Conservation (phyloP, 768 basidiomycete genomes). For the Lactifluus hygrophoroides region DNA sequence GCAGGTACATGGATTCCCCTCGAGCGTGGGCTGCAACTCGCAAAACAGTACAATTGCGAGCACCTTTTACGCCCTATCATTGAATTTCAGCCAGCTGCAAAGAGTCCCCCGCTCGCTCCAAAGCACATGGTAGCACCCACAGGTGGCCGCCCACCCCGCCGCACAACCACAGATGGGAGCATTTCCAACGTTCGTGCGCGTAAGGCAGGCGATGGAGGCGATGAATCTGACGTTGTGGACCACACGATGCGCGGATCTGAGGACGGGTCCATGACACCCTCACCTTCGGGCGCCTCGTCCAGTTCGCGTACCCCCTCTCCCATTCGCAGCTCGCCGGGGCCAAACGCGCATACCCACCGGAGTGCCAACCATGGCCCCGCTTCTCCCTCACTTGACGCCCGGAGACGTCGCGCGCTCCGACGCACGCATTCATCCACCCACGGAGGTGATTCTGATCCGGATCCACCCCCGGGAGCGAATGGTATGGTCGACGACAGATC, state of each 20-base stretch:
- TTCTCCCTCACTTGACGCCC: conserved; percentile 29
- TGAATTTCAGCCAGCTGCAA: conserved; percentile 83
- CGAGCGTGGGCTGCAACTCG: conserved; percentile 76
- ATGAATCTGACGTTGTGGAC: conserved; percentile 50
- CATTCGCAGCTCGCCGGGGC: conserved; percentile 51
- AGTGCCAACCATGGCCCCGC: conserved; percentile 33
- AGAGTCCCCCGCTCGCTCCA: conserved; percentile 90
- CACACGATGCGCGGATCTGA: conserved; percentile 67
- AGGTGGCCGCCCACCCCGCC: conserved; percentile 35
- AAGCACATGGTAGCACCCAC: conserved; percentile 85
- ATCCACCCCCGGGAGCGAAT: conserved; percentile 32
- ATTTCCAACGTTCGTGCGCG: conserved; percentile 40
- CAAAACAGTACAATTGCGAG: conserved; percentile 92
- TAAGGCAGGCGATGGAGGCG: conserved; percentile 38
- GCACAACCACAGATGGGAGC: conserved; percentile 21
- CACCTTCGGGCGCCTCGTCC: conserved; percentile 75
- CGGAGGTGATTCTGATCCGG: conserved; percentile 39
- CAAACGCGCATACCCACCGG: conserved; percentile 32
- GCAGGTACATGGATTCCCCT: conserved; percentile 98
- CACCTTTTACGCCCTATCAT: conserved; percentile 81
- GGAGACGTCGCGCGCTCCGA: conserved; percentile 42
- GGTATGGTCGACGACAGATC: conserved; percentile 46
- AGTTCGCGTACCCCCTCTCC: conserved; percentile 94
- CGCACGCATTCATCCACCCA: conserved; percentile 33
- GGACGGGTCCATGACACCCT: conserved; percentile 85